Evolutionary conservation across 129 eudicot species (phyloP).

Genomic region (Saposhnikovia divaricata): DNA sequence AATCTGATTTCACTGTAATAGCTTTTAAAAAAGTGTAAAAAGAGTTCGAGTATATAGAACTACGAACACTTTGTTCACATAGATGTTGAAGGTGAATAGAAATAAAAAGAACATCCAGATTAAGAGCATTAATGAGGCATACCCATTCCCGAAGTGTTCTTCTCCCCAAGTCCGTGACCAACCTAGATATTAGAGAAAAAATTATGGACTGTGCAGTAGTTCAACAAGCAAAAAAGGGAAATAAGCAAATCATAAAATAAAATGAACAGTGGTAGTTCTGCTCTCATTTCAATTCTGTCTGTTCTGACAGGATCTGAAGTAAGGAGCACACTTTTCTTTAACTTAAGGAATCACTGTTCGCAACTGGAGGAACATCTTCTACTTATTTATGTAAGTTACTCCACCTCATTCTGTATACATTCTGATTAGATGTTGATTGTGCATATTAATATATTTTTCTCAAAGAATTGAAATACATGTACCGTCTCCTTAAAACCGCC

Average conservation of each 20-base stretch:
- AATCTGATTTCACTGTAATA: not conserved
- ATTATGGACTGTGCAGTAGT: not conserved
- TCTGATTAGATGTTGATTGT: too few relatives aligned
- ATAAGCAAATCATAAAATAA: not conserved
- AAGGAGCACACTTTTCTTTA: not conserved
- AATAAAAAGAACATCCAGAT: not conserved
- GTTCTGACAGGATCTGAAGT: not conserved
- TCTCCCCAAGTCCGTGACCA: conserved; percentile 99
- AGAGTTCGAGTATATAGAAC: not conserved
- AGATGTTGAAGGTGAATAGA: not conserved
- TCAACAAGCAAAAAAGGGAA: not conserved
- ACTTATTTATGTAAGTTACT: too few relatives aligned
- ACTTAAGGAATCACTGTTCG: not conserved
- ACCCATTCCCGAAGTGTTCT: conserved; percentile 96
- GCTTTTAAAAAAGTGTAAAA: not conserved
- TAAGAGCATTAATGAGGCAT: conserved; percentile 6
- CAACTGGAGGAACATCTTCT: too few relatives aligned
- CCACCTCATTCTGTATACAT: too few relatives aligned
- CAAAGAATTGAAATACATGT: too few relatives aligned
- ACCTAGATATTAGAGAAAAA: conserved; percentile 29
- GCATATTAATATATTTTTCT: too few relatives aligned
- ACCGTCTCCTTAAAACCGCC: too few relatives aligned
- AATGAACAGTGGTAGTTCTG: not conserved
- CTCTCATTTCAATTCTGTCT: not conserved
- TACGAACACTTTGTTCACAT: not conserved